Conservation (phyloP, 2,329 filamentous ascomycete genomes). For the Exutisphaerella laricina region DNA sequence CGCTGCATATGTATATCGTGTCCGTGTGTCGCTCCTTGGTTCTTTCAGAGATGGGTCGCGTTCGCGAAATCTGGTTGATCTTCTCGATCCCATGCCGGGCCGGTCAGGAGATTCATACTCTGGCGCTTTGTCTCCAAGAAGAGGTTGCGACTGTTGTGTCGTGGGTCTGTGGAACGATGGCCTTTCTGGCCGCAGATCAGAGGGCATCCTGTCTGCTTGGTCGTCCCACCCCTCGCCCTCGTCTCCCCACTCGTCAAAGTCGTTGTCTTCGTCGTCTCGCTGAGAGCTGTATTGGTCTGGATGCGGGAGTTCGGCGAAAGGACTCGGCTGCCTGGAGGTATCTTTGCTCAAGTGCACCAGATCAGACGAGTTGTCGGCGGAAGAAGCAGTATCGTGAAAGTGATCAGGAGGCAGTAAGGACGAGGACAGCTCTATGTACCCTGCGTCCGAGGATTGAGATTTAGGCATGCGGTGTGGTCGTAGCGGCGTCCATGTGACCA, state of each 20-base stretch:
- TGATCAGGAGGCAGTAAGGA: slow-evolving; percentile 22
- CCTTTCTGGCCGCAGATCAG: slow-evolving; percentile 41
- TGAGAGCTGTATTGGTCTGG: slow-evolving; percentile 15
- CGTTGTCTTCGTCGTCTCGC: slow-evolving; percentile 31
- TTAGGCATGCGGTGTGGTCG: slow-evolving; percentile 6
- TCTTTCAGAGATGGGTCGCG: slow-evolving; percentile 64
- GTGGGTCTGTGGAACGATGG: slow-evolving; percentile 9
- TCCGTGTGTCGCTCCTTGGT: slow-evolving; percentile 58
- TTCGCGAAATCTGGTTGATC: slow-evolving; percentile 64
- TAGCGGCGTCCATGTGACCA: slow-evolving; percentile 4
- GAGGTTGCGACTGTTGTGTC: slow-evolving; percentile 41
- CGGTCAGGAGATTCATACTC: slow-evolving; percentile 37
- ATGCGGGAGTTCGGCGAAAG: slow-evolving; percentile 27
- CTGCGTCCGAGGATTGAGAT: slow-evolving; percentile 1
- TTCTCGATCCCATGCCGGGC: slow-evolving; percentile 45
- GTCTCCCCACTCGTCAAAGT: slow-evolving; percentile 44
- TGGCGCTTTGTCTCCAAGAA: slow-evolving; percentile 43
- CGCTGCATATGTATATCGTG: slow-evolving; percentile 80
- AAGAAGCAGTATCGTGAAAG: slow-evolving; percentile 20
- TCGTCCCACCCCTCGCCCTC: slow-evolving; percentile 27
- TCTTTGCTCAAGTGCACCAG: slow-evolving; percentile 28
- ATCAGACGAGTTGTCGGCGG: slow-evolving; percentile 25
- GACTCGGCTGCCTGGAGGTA: slow-evolving; percentile 29
- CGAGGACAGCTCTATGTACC: slow-evolving; percentile 8
- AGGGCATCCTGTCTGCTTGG: slow-evolving; percentile 42